These are phyloP conservation scores for Penicillium manginii DNA, from an alignment of 495 filamentous ascomycete species.

Conservation along the genomic window DNA sequence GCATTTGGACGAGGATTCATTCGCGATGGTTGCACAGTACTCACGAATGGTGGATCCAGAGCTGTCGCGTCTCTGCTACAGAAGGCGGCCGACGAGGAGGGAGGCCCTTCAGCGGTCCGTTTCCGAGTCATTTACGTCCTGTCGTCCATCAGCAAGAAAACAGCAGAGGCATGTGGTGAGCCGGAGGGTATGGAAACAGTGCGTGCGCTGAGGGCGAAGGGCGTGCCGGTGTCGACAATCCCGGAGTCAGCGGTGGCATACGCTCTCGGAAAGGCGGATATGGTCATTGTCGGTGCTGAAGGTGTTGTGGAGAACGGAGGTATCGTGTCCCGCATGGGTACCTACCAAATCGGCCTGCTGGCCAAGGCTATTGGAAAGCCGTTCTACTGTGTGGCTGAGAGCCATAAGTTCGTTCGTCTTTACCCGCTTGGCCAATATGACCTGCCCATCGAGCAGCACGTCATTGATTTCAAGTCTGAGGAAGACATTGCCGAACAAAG, in stretches of 20 bases:
- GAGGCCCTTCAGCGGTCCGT: constrained; percentile 57
- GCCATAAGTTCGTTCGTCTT: constrained; percentile 88
- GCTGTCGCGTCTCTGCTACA: constrained; percentile 78
- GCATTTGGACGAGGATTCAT: constrained; percentile 76
- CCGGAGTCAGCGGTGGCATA: constrained; percentile 81
- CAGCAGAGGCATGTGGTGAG: constrained; percentile 40
- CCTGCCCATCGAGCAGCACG: constrained; percentile 72
- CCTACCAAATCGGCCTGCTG: constrained; percentile 84
- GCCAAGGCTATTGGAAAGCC: constrained; percentile 77
- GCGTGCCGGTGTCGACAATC: constrained; percentile 84
- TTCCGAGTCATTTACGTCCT: constrained; percentile 88
- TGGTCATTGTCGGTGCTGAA: constrained; percentile 91
- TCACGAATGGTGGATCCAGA: constrained; percentile 86
- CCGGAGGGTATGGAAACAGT: constrained; percentile 67
- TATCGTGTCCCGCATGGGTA: constrained; percentile 87
- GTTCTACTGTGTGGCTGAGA: constrained; percentile 91
- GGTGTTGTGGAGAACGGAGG: constrained; percentile 93
- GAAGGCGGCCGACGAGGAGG: constrained; percentile 68
- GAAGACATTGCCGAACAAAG: constrained; percentile 52
- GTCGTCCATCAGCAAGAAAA: constrained; percentile 37
- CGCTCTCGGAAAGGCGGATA: constrained; percentile 76
- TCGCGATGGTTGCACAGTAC: constrained; percentile 71
- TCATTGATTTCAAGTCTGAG: constrained; percentile 68
- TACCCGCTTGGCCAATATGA: constrained; percentile 81
- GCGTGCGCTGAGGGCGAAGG: constrained; percentile 67